Evolutionary conservation across 257 asterid genomes (phyloP).

Genomic region (Verbena officinalis): DNA sequence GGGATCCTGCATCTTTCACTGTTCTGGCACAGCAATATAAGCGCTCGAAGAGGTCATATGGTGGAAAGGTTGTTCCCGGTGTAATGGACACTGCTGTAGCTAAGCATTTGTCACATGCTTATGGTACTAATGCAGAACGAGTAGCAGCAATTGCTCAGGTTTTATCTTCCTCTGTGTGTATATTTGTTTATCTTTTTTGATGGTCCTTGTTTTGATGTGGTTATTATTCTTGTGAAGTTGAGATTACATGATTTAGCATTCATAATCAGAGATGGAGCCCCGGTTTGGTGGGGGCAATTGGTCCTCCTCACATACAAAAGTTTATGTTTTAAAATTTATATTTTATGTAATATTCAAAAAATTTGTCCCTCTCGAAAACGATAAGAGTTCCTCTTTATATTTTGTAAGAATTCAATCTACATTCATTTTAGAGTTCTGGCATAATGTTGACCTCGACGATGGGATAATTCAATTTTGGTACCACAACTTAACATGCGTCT

Average conservation of each 20-base stretch:
- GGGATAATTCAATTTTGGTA: too few relatives aligned
- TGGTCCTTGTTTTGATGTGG: constrained; percentile 9
- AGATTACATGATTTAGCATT: background rate
- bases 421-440: constrained; percentile 6
- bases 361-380: too few relatives aligned
- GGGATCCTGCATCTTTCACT: constrained; percentile 96
- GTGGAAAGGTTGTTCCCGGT: constrained; percentile 92
- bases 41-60: constrained; percentile 76
- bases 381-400: too few relatives aligned
- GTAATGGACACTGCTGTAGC: constrained; percentile 95
- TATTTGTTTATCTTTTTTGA: constrained; percentile 4
- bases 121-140: constrained; percentile 78
- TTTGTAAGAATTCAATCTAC: too few relatives aligned
- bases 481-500: too few relatives aligned
- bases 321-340: too few relatives aligned
- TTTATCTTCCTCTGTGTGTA: constrained; percentile 22
- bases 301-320: too few relatives aligned
- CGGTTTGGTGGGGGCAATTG: too few relatives aligned
- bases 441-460: background rate
- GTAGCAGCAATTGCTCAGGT: constrained; percentile 99
- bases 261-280: background rate
- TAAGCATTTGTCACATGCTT: constrained; percentile 93
- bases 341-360: too few relatives aligned
- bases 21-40: constrained; percentile 81
- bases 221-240: constrained; percentile 19